Base-by-base conservation (phyloP, 768 basidiomycete species). In the Russula olivacea region DNA sequence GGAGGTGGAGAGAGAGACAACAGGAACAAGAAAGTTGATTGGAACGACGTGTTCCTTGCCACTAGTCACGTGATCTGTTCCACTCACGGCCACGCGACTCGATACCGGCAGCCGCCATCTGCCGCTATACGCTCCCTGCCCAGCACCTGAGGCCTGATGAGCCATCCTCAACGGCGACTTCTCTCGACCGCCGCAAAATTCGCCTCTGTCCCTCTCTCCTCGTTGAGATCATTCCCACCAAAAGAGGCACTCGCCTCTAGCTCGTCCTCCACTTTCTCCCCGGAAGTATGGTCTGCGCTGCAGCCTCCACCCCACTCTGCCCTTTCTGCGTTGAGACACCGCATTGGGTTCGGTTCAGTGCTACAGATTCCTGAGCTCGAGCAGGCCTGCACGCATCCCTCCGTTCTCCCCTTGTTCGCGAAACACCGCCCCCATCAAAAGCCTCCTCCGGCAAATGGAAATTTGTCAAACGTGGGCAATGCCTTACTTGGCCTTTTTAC, bases 401-500 rank as follows among this genome's bases (percentile, higher is more conserved):
- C 89, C 5, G 85, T 87, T 68, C 69, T 83, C 55, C 69, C 76
- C 48, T 76, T 86, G 57, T 81, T 83, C 70, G 73, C 79, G 59
- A 78, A 81, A 66, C 80, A 86, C 67, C 77, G 81, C 69, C 85
- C 88, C 15, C 71, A 80, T 66, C 78, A 80, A 45, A 77, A 81
- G 28, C 68, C 72, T 19, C 84, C 85, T 41, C 71, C 77, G 32
- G 86, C 86, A 49, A 98, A 98, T 76, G 86, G 80, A 10, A 82
- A 89, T 55, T 82, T 96, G 15, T 80, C 87, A 3, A 73, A 81
- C 0, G 75, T 95, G 15, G 95, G 94, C 45, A 97, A 97, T 77
- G 80, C 90, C 0, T 80, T 97, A 61, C 83, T 97, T 76, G 95
- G 95, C 58, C 79, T 97, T 34, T 94, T 97, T 72, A 89, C 92